Evolutionary conservation across 169 alveolate species (phyloP).

Genomic region (Plasmodium berghei): DNA sequence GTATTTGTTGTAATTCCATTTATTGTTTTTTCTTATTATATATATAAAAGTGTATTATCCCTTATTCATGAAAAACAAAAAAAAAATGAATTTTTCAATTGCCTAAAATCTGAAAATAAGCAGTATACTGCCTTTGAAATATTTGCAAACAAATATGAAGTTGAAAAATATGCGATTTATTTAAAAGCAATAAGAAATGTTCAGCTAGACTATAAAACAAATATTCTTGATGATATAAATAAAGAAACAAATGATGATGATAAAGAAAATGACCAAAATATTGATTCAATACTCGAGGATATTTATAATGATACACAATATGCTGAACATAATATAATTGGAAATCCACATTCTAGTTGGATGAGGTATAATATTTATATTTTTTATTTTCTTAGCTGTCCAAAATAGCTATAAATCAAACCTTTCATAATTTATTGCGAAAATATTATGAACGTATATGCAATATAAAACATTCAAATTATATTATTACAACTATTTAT

Average conservation of each 20-base stretch:
- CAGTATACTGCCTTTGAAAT: constrained; percentile 32
- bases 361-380: constrained; percentile 21
- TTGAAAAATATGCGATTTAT: constrained; percentile 54
- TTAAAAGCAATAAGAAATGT: constrained; percentile 45
- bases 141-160: constrained; percentile 61
- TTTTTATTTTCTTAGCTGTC: background rate
- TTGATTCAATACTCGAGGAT: constrained; percentile 54
- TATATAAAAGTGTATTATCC: constrained; percentile 51
- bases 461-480: background rate
- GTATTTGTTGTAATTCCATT: constrained; percentile 68
- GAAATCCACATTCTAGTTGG: constrained; percentile 32
- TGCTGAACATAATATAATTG: constrained; percentile 23
- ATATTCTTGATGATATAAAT: constrained; percentile 43
- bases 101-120: constrained; percentile 32
- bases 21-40: constrained; percentile 42
- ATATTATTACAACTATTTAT: background rate
- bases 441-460: background rate
- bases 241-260: constrained; percentile 27
- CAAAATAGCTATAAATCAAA: background rate
- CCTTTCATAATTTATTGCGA: background rate
- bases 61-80: constrained; percentile 54
- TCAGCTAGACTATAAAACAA: constrained; percentile 36
- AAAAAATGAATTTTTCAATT: constrained; percentile 52
- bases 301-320: constrained; percentile 43
- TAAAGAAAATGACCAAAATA: constrained; percentile 37